Evolutionary conservation across 2,329 filamentous ascomycete genomes (phyloP).

Genomic region (Phialocephala subalpina): DNA sequence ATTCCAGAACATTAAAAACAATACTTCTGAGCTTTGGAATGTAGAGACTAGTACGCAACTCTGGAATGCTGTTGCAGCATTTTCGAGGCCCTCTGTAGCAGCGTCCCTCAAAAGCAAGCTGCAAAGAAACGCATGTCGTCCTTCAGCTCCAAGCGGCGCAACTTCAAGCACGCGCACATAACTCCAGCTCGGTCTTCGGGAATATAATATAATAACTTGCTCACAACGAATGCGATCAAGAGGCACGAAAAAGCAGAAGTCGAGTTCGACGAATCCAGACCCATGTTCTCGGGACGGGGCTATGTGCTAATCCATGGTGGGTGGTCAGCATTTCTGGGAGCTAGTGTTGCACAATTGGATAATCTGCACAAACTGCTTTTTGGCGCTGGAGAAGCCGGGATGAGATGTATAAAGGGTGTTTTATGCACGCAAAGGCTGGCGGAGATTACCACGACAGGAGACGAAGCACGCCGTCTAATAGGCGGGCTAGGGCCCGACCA

Average conservation of each 20-base stretch:
- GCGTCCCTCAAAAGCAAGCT: too few species aligned
- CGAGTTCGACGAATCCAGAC: neutral
- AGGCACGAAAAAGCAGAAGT: too few species aligned
- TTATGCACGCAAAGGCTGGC: neutral
- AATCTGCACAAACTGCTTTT: neutral
- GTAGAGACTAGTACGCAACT: neutral
- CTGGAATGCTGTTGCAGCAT: neutral
- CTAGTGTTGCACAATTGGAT: neutral
- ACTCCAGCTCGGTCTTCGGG: too few species aligned
- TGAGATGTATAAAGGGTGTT: neutral
- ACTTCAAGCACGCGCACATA: too few species aligned
- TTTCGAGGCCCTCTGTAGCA: neutral
- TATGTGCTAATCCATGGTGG: neutral
- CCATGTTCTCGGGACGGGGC: neutral
- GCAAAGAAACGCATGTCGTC: neutral
- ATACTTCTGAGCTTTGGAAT: neutral
- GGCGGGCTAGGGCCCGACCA: too few species aligned
- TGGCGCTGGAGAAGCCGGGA: too few species aligned
- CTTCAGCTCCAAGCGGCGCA: too few species aligned
- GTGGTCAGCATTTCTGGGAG: too few species aligned
- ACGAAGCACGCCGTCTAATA: too few species aligned
- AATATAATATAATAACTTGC: too few species aligned
- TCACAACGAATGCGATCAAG: too few species aligned
- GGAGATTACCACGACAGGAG: too few species aligned
- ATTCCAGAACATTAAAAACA: conserved; percentile 5